Base-by-base conservation (phyloP, 2,329 filamentous ascomycete genomes). In the Talaromyces pinophilus region DNA sequence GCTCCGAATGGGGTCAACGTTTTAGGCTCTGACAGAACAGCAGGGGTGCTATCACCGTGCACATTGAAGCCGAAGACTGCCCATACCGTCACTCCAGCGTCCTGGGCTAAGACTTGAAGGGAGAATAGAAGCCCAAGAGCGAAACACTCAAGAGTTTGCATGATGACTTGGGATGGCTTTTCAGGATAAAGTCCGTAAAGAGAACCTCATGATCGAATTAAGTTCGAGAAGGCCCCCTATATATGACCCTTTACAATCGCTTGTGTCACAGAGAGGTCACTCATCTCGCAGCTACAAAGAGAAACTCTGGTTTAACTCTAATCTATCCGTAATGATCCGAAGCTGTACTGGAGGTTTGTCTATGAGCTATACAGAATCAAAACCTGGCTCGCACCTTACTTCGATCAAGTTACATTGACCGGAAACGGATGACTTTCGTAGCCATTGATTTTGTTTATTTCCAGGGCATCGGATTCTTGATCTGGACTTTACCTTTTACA, bases 11-110 rank as follows among this genome's bases (percentile, higher is more conserved):
- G 79, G 1, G 85, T 87, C 62, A 88, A 76, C 0, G 74, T 74
- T 5, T 74, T 75, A 2, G 79, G 70, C 7, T 73, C 68, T 17
- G 72, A 69, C 6, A 82, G 70, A 33, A 78, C 73, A 54, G 76
- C 70, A 2, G 86, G 86, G 5, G 83, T 86, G 61, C 81, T 82
- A 67, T 88, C 86, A 67, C 86, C 86, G 60, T 84, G 80, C 25
- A 82, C 77, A 42, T 83, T 82, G 71, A 85, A 86, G 64, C 84
- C 80, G 59, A 87, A 84, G 25, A 83, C 80, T 48, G 80, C 81
- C 78, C 81, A 81, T 19, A 82, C 72, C 57, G 76, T 77, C 62
- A 78, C 72, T 15, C 69, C 68, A 25, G 74, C 69, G 5, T 69
- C 72, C 65, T 78, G 71, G 13, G 76, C 73, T 22, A 66, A 69